A percentile compares a stretch with the other conserved stretches of the same genome.
Evolutionary conservation across 768 basidiomycete genomes (phyloP).

Genomic region (Mycena latifolia): DNA sequence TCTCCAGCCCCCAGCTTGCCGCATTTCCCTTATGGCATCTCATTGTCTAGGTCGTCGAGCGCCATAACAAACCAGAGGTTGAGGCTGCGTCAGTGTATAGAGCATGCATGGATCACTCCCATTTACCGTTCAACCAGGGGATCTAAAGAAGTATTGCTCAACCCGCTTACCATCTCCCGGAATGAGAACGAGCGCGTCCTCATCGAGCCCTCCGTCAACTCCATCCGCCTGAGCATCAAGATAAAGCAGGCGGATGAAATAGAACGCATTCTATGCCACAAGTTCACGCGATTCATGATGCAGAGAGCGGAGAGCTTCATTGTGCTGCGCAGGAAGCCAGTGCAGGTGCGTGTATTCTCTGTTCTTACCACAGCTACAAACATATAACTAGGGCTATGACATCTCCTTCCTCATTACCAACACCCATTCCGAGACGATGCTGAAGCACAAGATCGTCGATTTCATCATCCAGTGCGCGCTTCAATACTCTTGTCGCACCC

Average conservation of each 20-base stretch:
- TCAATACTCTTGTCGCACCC: constrained; percentile 15
- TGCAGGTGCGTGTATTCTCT: constrained; percentile 67
- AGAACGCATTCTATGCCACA: constrained; percentile 96
- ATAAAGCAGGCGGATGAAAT: constrained; percentile 99
- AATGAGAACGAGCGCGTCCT: constrained; percentile 98
- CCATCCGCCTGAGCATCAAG: constrained; percentile 95
- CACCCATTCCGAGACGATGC: constrained; percentile 96
- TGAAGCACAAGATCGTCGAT: constrained; percentile 99
- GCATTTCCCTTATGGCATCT: constrained; percentile 21
- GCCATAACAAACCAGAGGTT: constrained; percentile 97
- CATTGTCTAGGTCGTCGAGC: constrained; percentile 83
- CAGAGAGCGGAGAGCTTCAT: constrained; percentile 98
- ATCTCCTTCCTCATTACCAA: constrained; percentile 99
- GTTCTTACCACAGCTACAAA: not conserved
- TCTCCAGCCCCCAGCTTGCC: constrained; percentile 17
- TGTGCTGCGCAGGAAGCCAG: constrained; percentile 94
- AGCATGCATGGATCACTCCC: not conserved
- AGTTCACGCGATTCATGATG: constrained; percentile 99
- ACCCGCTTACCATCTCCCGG: constrained; percentile 93
- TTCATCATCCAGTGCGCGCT: constrained; percentile 94
- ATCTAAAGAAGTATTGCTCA: constrained; percentile 95
- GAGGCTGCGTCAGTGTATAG: constrained; percentile 73
- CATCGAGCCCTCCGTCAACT: constrained; percentile 98
- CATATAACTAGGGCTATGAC: constrained; percentile 86
- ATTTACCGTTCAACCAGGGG: constrained; percentile 60